Evolutionary conservation across 2,329 filamentous ascomycete species (phyloP).

Genomic region (Arthrobotrys sphaeroides): DNA sequence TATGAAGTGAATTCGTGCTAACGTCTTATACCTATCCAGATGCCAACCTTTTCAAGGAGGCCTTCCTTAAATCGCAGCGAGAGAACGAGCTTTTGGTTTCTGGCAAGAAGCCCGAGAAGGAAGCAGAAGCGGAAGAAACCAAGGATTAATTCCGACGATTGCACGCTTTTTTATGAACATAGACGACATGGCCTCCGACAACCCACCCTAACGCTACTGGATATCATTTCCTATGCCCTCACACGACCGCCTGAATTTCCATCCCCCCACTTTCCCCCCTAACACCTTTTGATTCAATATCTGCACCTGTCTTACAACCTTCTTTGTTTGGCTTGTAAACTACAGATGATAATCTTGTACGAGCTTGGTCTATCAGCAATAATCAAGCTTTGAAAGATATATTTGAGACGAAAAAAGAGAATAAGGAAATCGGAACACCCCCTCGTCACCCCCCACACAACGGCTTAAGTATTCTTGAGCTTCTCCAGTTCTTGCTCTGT

Average conservation of each 20-base stretch:
- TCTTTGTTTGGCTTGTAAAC: slow-evolving; percentile 33
- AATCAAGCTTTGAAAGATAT: slow-evolving; percentile 21
- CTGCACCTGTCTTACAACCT: slow-evolving; percentile 1
- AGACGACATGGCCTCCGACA: neutral
- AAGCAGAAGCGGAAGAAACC: neutral
- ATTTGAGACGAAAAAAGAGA: slow-evolving; percentile 11
- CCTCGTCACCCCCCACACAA: neutral
- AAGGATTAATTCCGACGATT: neutral
- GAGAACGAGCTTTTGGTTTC: slow-evolving; percentile 91
- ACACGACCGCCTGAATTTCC: neutral
- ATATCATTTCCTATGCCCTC: neutral
- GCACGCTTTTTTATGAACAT: neutral
- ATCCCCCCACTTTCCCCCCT: neutral
- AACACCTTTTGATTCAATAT: slow-evolving; percentile 2
- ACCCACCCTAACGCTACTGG: neutral
- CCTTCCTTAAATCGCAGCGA: slow-evolving; percentile 95
- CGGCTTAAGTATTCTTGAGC: neutral
- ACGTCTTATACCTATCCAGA: slow-evolving; percentile 68
- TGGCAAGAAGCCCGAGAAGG: too few relatives aligned
- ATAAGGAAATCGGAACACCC: slow-evolving; percentile 3
- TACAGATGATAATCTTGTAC: slow-evolving; percentile 26
- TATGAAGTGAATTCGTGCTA: slow-evolving; percentile 15
- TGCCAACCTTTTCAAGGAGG: slow-evolving; percentile 96
- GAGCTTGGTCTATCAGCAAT: neutral
- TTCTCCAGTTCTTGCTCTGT: neutral